Conservation (phyloP, 2,329 filamentous ascomycete genomes). For the Penicillium sclerotiorum region DNA sequence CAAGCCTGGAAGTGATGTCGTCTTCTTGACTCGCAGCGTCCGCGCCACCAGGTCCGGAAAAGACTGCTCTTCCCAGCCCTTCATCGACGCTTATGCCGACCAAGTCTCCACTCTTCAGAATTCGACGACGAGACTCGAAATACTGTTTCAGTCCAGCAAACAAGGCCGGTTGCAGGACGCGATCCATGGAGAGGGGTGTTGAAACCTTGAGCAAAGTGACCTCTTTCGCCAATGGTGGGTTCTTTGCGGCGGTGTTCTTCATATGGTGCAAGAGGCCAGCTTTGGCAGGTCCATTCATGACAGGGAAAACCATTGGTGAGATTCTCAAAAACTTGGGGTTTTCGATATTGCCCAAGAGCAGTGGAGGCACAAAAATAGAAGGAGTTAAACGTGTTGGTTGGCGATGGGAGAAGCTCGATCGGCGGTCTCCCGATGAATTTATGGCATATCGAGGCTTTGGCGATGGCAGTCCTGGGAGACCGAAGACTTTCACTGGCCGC, state of each 20-base stretch:
- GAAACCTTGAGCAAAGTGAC: constrained; percentile 87
- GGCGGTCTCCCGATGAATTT: constrained; percentile 51
- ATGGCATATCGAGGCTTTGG: constrained; percentile 61
- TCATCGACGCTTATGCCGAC: constrained; percentile 89
- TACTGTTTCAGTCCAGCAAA: constrained; percentile 85
- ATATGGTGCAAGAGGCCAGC: constrained; percentile 58
- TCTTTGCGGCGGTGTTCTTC: constrained; percentile 48
- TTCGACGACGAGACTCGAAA: constrained; percentile 78
- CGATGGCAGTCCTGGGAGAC: constrained; percentile 68
- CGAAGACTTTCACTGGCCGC: constrained; percentile 86
- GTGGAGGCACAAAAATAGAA: constrained; percentile 75
- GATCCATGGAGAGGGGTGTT: constrained; percentile 84
- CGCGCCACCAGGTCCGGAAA: constrained; percentile 62
- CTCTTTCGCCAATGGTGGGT: constrained; percentile 68
- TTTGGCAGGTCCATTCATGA: constrained; percentile 52
- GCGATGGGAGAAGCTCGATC: constrained; percentile 58
- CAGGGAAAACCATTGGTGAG: constrained; percentile 56
- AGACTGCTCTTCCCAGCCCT: constrained; percentile 76
- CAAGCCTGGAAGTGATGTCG: constrained; percentile 58
- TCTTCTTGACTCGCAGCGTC: constrained; percentile 69
- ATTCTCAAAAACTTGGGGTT: constrained; percentile 77
- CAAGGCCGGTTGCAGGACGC: constrained; percentile 80
- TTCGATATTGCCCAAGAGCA: constrained; percentile 83
- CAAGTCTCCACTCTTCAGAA: constrained; percentile 84
- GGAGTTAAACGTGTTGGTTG: constrained; percentile 56